Evolutionary conservation across 768 basidiomycete genomes (phyloP).

Genomic region (Calocera cornea): DNA sequence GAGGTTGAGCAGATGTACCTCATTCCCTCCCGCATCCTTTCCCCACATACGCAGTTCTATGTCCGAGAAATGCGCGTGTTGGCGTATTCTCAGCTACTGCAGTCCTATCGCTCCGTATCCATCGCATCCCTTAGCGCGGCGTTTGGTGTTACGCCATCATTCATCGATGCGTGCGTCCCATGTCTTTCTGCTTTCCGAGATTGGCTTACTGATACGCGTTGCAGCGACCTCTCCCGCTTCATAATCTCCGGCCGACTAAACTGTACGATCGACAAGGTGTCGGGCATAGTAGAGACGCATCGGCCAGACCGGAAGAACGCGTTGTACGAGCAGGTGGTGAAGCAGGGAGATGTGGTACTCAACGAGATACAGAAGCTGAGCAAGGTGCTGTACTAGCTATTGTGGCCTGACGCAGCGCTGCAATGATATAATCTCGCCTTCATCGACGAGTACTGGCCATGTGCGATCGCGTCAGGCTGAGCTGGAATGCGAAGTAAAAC

Average conservation of each 20-base stretch:
- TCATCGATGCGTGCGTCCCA: conserved; percentile 63
- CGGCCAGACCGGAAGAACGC: conserved; percentile 61
- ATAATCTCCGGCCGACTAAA: conserved; percentile 77
- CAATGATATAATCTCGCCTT: background rate
- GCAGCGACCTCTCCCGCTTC: conserved; percentile 79
- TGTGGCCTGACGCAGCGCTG: background rate
- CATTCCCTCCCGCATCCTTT: conserved; percentile 72
- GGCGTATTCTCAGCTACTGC: conserved; percentile 83
- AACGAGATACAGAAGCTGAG: conserved; percentile 80
- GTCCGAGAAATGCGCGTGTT: conserved; percentile 92
- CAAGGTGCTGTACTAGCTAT: conserved; percentile 54
- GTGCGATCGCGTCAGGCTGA: too few species aligned
- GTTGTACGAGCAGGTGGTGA: conserved; percentile 85
- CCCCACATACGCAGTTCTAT: conserved; percentile 78
- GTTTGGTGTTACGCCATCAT: conserved; percentile 80
- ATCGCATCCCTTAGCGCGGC: conserved; percentile 71
- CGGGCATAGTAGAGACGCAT: conserved; percentile 85
- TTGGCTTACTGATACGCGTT: background rate
- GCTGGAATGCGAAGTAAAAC: too few species aligned
- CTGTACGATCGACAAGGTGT: conserved; percentile 88
- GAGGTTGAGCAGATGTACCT: conserved; percentile 80
- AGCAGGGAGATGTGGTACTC: conserved; percentile 79
- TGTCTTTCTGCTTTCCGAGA: background rate
- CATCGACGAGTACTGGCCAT: background rate
- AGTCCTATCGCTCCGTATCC: conserved; percentile 79